phyloP scores from a whole-genome alignment of 2,329 filamentous ascomycete species.

The Monosporascus sp. region DNA sequence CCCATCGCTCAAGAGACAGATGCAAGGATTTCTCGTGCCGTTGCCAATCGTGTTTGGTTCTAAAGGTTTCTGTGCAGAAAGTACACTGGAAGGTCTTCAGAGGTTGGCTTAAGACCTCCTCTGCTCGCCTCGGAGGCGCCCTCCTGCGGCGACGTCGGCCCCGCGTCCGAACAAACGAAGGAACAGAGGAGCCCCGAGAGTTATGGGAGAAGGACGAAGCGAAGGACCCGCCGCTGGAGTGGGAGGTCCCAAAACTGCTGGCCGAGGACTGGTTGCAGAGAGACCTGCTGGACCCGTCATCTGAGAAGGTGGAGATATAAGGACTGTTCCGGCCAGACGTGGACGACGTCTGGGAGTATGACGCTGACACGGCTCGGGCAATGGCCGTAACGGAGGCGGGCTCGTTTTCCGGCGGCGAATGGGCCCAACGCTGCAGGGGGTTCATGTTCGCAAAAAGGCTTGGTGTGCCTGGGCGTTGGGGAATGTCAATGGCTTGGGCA shows the following conservation, averaged over 20 bases:
- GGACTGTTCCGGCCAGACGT: conserved; percentile 53
- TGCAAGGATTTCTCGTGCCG: conserved; percentile 65
- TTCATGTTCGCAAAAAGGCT: conserved; percentile 47
- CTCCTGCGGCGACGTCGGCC: conserved; percentile 46
- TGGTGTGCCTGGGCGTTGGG: conserved; percentile 52
- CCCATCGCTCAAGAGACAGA: conserved; percentile 60
- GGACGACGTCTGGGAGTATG: conserved; percentile 33
- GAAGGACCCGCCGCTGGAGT: conserved; percentile 53
- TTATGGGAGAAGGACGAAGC: conserved; percentile 54
- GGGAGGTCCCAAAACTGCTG: conserved; percentile 56
- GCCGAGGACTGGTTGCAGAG: conserved; percentile 54
- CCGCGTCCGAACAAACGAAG: conserved; percentile 34
- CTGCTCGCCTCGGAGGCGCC: conserved; percentile 30
- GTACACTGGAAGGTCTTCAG: conserved; percentile 60
- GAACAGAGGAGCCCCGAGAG: conserved; percentile 51
- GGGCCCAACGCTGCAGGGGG: conserved; percentile 52
- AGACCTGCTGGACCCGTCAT: conserved; percentile 55
- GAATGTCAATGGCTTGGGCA: conserved; percentile 67
- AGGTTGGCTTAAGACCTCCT: conserved; percentile 35
- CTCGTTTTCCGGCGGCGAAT: conserved; percentile 56
- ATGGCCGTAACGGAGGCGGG: conserved; percentile 54
- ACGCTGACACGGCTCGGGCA: conserved; percentile 50
- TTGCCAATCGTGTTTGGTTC: conserved; percentile 65
- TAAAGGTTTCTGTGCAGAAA: conserved; percentile 63
- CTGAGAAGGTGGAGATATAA: conserved; percentile 51